Base-by-base conservation (phyloP, 2,329 filamentous ascomycete species). In the Emericellopsis atlantica region DNA sequence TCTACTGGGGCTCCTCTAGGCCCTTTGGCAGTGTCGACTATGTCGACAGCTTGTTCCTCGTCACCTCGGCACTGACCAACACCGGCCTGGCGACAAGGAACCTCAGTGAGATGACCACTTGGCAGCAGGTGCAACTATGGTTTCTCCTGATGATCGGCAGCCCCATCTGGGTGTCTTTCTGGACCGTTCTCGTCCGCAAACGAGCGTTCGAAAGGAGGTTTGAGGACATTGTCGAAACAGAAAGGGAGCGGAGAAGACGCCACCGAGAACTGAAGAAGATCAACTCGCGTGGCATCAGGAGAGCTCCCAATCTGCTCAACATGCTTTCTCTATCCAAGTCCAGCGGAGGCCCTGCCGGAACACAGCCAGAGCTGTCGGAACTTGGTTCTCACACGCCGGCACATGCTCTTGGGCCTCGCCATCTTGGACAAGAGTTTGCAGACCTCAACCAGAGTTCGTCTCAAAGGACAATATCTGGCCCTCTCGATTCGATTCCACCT, bases 11-110 rank as follows among this genome's bases (percentile, higher is more conserved):
- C 8, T 64, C 69, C 1, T 75, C 74, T 1, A 65, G 64, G 2
- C 71, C 74, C 1, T 52, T 57, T 15, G 55, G 60, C 40, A 72
- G 64, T 46, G 64, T 84, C 39, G 58, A 60, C 36, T 85, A 79
- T 55, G 68, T 69, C 32, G 79, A 85, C 52, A 69, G 74, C n/a
- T 56, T 85, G 14, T 85, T 84, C 53, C 57, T 84, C 40, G 71
- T 73, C 39, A 66, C 79, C 33, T 81, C 75, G 42, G 78, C 79
- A 35, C 79, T 84, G 62, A 82, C 41, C 6, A 67, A 76, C 40
- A 73, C 79, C 6, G 81, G 81, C 0, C 61, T 85, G 43, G 84
- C 83, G 49, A 81, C 79, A 2, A 70, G 78, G 48, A 76, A 81
- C 51, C 59, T 84, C 21, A 79, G 72, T 42, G 61, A 66, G 23